Conservation (phyloP, 2,329 filamentous ascomycete genomes). For the Botrytis squamosa region DNA sequence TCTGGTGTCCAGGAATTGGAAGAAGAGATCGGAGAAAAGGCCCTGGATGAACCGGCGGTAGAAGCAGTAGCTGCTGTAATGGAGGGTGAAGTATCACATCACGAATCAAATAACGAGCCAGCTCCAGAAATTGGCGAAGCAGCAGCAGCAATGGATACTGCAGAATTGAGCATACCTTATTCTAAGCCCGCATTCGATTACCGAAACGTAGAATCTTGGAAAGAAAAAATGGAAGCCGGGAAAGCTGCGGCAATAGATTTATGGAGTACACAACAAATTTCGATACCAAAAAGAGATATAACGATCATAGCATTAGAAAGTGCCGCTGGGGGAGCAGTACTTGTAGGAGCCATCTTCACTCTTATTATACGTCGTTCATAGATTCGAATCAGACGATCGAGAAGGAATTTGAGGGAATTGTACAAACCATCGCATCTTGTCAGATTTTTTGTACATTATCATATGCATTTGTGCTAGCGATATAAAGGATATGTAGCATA, state of each 20-base stretch:
- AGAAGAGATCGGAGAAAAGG: constrained; percentile 24
- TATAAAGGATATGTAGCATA: constrained; percentile 3
- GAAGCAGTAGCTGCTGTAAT: constrained; percentile 32
- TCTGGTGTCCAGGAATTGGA: constrained; percentile 32
- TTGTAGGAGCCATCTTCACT: constrained; percentile 48
- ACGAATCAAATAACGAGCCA: constrained; percentile 15
- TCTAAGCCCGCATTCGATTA: constrained; percentile 16
- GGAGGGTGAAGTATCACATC: constrained; percentile 22
- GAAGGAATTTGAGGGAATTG: neutral
- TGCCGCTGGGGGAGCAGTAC: constrained; percentile 61
- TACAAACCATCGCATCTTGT: neutral
- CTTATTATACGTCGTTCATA: constrained; percentile 34
- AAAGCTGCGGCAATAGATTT: constrained; percentile 55
- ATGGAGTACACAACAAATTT: constrained; percentile 63
- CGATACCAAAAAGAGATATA: constrained; percentile 66
- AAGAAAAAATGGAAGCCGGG: constrained; percentile 45
- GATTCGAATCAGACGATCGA: neutral
- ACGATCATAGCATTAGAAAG: constrained; percentile 69
- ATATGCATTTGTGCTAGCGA: neutral
- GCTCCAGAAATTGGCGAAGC: constrained; percentile 21
- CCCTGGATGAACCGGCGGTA: constrained; percentile 27
- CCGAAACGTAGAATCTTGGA: constrained; percentile 40
- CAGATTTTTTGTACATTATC: constrained; percentile 9
- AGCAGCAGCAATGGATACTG: constrained; percentile 28
- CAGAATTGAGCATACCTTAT: constrained; percentile 29